Base-by-base conservation (phyloP, 768 basidiomycete species). In the Heimioporus sp. region DNA sequence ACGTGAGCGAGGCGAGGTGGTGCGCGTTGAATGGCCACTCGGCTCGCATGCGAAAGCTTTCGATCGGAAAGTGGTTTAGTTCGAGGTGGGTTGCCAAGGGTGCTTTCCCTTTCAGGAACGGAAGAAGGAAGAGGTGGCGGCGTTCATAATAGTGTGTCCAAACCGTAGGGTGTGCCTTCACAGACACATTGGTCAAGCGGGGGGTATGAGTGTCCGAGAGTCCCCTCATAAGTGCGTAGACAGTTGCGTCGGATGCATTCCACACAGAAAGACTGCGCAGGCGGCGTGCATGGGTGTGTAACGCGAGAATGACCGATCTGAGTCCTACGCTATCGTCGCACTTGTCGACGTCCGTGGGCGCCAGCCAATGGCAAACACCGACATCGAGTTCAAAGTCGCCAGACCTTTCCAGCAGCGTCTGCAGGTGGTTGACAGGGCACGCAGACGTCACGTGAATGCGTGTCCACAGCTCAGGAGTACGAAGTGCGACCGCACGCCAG, bases 41-140 rank as follows among this genome's bases (percentile, higher is more conserved):
- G 11, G 35, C 36, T 38, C 42, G 36, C 39, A 11, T 30, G 15
- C 34, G 28, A 6, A 48, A 37, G 0, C 53, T 55, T 41, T 58
- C 55, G 16, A 61, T 55, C 2, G 53, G 56, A 19, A 61, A 51
- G 50, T 61, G 60, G 37, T 49, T n/a, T 1, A 61, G 32, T 7
- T 55, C 62, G 9, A 64, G 52, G 16, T 46, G 43, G 10, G 51
- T 51, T 52, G 55, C 20, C 6, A 20, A 48, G 10, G 56, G 56
- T 11, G 54, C 54, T 5, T 37, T 12, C 4, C 54, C 54, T 35
- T 16, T 10, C 12, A 64, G 48, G 46, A 64, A 58, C 12, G 53
- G 59, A n/a, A 55, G 43, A 0, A 31, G 2, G 32, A 36, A 53
- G 43, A 10, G 15, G 32, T 55, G 24, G n/a, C 46, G 38, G 11